Evolutionary conservation across 768 basidiomycete species (phyloP).

Genomic region (Coprinopsis cinerea): DNA sequence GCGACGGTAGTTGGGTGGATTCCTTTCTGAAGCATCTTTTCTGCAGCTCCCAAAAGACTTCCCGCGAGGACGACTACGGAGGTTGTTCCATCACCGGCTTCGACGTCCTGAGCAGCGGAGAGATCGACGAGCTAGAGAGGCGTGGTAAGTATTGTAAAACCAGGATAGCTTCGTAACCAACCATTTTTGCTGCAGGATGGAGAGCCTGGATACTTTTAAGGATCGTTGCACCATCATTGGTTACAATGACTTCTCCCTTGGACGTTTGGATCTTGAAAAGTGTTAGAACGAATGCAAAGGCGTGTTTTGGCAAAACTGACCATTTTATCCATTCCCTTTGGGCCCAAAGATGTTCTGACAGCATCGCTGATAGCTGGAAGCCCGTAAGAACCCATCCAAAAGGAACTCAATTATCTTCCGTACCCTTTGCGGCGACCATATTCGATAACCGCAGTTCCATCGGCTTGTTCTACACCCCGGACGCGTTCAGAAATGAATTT

Average conservation of each 20-base stretch:
- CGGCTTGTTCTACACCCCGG: slow-evolving; percentile 87
- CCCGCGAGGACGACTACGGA: slow-evolving; percentile 96
- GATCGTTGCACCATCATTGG: slow-evolving; percentile 98
- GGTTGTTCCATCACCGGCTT: slow-evolving; percentile 98
- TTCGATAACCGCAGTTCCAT: slow-evolving; percentile 98
- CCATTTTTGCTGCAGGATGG: slow-evolving; percentile 99
- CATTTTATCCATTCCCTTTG: slow-evolving; percentile 99
- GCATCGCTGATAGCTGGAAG: slow-evolving; percentile 89
- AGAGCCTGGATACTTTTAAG: slow-evolving; percentile 91
- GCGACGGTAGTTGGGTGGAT: slow-evolving; percentile 98
- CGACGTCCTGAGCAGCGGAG: slow-evolving; percentile 95
- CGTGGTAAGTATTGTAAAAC: slow-evolving; percentile 10
- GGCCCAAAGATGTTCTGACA: slow-evolving; percentile 92
- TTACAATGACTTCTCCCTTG: slow-evolving; percentile 95
- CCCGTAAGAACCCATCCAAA: slow-evolving; percentile 14
- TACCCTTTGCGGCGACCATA: slow-evolving; percentile 95
- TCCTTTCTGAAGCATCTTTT: slow-evolving; percentile 94
- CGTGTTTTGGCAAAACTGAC: slow-evolving; percentile 34
- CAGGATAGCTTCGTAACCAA: slow-evolving; percentile 23
- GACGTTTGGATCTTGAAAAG: slow-evolving; percentile 81
- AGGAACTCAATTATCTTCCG: slow-evolving; percentile 9
- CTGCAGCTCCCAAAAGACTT: slow-evolving; percentile 86
- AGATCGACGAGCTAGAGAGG: slow-evolving; percentile 82
- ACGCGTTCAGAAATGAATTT: slow-evolving; percentile 19
- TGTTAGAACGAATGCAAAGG: slow-evolving; percentile 4